A percentile compares a stretch with the other conserved stretches of the same genome.
These are phyloP conservation scores for Gyrodon lividus DNA, from an alignment of 768 basidiomycete genomes.

Conservation along the genomic window DNA sequence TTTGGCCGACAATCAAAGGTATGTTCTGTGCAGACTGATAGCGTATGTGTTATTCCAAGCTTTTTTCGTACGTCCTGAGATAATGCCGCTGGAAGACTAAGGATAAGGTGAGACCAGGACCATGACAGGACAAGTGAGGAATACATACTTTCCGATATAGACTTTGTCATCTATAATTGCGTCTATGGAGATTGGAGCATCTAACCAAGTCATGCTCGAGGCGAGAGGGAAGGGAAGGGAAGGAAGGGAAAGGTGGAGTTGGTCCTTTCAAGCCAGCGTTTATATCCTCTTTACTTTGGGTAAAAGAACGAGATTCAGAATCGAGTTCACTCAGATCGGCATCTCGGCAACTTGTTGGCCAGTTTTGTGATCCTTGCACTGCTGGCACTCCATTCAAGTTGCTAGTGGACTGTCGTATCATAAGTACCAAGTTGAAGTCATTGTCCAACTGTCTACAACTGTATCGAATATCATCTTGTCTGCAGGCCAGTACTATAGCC, in stretches of 20 bases:
- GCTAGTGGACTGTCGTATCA: too few relatives aligned
- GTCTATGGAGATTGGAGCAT: constrained; percentile 25
- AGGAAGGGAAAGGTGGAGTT: constrained; percentile 11
- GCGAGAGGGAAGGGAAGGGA: neutral
- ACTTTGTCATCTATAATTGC: constrained; percentile 32
- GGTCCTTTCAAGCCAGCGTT: constrained; percentile 7
- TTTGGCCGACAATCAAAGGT: constrained; percentile 40
- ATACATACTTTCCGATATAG: constrained; percentile 38
- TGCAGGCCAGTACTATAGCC: too few relatives aligned
- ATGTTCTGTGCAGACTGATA: constrained; percentile 60
- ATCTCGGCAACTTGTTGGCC: constrained; percentile 18
- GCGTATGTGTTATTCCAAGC: constrained; percentile 51
- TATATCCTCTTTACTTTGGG: constrained; percentile 14
- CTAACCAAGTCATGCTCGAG: constrained; percentile 28
- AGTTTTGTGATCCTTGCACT: too few relatives aligned
- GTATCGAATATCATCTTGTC: too few relatives aligned
- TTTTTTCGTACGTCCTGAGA: constrained; percentile 28
- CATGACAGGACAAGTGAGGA: neutral
- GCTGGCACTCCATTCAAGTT: too few relatives aligned
- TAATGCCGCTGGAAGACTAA: constrained; percentile 34
- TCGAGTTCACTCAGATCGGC: constrained; percentile 12
- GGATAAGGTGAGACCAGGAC: neutral
- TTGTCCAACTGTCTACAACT: too few relatives aligned
- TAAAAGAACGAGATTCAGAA: neutral
- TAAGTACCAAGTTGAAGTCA: too few relatives aligned